Conservation (phyloP, 2,329 filamentous ascomycete species). For the Pseudogymnoascus sp. region DNA sequence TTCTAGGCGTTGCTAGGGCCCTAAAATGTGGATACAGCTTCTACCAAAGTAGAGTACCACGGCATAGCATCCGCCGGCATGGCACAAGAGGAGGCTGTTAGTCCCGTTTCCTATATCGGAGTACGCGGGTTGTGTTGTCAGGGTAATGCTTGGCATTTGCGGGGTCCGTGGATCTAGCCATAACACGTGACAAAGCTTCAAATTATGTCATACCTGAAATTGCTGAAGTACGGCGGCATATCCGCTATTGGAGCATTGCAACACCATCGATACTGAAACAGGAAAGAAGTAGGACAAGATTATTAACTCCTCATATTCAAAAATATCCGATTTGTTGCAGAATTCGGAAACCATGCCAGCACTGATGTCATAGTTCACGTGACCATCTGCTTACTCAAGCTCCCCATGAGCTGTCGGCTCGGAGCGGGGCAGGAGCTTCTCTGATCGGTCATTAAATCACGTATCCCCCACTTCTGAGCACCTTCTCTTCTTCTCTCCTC, state of each 20-base stretch:
- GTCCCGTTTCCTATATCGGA: slow-evolving; percentile 7
- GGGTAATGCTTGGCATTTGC: neutral
- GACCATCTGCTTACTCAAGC: neutral
- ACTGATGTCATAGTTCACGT: slow-evolving; percentile 1
- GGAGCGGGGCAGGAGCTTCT: slow-evolving; percentile 6
- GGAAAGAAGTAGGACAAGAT: neutral
- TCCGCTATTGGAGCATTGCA: neutral
- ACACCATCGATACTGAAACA: neutral
- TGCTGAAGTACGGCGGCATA: neutral
- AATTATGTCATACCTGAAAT: neutral
- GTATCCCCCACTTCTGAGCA: slow-evolving; percentile 3
- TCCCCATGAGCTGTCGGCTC: slow-evolving; percentile 3
- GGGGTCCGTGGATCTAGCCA: neutral
- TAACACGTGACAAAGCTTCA: neutral
- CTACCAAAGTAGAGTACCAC: neutral
- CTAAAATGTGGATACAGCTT: neutral
- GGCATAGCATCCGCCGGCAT: neutral
- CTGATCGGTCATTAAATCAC: slow-evolving; percentile 6
- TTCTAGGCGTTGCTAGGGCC: neutral
- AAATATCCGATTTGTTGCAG: neutral
- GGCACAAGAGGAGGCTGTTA: neutral
- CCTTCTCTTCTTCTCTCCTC: slow-evolving; percentile 1
- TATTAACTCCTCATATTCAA: neutral
- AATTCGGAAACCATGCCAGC: neutral
- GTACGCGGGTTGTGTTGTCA: neutral